phyloP scores from a whole-genome alignment of 2,329 filamentous ascomycete species.

The Pyrenochaeta sp. region DNA sequence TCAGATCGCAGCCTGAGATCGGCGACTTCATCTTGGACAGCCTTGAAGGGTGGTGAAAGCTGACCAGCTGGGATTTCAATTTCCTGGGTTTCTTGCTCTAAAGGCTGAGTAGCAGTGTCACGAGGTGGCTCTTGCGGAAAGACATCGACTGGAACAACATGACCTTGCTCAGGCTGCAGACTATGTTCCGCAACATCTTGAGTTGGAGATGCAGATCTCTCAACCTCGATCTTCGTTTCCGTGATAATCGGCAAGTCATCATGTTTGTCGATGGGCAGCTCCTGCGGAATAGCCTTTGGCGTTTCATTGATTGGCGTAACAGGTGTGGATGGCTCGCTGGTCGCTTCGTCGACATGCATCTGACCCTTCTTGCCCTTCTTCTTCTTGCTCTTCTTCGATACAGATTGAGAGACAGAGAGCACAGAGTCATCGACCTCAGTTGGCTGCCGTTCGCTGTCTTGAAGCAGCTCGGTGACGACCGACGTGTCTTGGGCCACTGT shows the following conservation, averaged over 20 bases:
- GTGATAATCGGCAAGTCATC: neutral
- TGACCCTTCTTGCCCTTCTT: constrained; percentile 32
- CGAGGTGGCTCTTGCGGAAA: constrained; percentile 1
- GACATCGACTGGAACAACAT: neutral
- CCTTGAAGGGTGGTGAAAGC: constrained; percentile 35
- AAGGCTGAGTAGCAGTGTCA: constrained; percentile 2
- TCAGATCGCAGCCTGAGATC: constrained; percentile 39
- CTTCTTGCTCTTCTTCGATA: constrained; percentile 40
- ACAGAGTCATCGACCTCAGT: constrained; percentile 7
- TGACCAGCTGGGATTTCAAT: neutral
- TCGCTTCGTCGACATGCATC: constrained; percentile 13
- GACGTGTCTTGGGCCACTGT: neutral
- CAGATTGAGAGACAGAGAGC: constrained; percentile 17
- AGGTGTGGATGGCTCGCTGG: neutral
- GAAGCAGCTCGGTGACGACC: neutral
- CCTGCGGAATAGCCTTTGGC: neutral
- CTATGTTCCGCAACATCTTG: neutral
- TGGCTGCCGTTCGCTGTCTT: constrained; percentile 1
- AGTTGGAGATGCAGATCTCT: constrained; percentile 6
- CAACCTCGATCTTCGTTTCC: constrained; percentile 1
- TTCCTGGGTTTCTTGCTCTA: constrained; percentile 1
- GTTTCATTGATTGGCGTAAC: constrained; percentile 6
- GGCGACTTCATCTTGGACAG: constrained; percentile 34
- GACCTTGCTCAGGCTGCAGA: neutral
- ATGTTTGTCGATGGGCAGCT: neutral